Conservation (phyloP, 2,329 filamentous ascomycete genomes). For the Trichophyton mentagrophytes region DNA sequence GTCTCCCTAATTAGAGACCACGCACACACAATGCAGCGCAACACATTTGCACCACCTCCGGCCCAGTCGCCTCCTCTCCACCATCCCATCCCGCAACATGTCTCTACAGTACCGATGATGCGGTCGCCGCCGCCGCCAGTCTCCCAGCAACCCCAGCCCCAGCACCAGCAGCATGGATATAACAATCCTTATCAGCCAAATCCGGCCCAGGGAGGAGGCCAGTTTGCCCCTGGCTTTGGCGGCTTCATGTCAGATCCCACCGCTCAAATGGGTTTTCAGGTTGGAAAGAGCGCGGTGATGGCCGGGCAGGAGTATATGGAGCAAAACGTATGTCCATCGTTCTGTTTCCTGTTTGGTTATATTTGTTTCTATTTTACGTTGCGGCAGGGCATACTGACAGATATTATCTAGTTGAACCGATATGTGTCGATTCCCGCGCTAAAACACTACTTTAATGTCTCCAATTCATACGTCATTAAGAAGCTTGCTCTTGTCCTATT, state of each 20-base stretch:
- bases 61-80: slow-evolving; percentile 81
- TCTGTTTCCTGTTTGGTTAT: not conserved
- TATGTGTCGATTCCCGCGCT: slow-evolving; percentile 87
- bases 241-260: slow-evolving; percentile 94
- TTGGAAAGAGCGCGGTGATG: slow-evolving; percentile 81
- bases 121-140: slow-evolving; percentile 77
- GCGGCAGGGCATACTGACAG: not conserved
- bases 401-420: slow-evolving; percentile 47
- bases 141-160: slow-evolving; percentile 49
- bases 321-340: slow-evolving; percentile 61
- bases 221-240: slow-evolving; percentile 53
- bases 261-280: slow-evolving; percentile 85
- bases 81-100: slow-evolving; percentile 94
- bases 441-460: slow-evolving; percentile 99
- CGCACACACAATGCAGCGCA: slow-evolving; percentile 58
- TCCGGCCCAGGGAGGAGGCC: slow-evolving; percentile 28
- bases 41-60: slow-evolving; percentile 61
- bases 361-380: not conserved
- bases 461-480: slow-evolving; percentile 88
- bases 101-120: slow-evolving; percentile 93
- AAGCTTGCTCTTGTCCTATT: slow-evolving; percentile 91
- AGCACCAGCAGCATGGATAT: slow-evolving; percentile 22
- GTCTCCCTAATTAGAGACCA: not conserved
- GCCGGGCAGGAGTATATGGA: slow-evolving; percentile 91
- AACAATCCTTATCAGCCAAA: slow-evolving; percentile 39